phyloP scores from a whole-genome alignment of 2,329 filamentous ascomycete genomes.

The Fusarium pininemorale region DNA sequence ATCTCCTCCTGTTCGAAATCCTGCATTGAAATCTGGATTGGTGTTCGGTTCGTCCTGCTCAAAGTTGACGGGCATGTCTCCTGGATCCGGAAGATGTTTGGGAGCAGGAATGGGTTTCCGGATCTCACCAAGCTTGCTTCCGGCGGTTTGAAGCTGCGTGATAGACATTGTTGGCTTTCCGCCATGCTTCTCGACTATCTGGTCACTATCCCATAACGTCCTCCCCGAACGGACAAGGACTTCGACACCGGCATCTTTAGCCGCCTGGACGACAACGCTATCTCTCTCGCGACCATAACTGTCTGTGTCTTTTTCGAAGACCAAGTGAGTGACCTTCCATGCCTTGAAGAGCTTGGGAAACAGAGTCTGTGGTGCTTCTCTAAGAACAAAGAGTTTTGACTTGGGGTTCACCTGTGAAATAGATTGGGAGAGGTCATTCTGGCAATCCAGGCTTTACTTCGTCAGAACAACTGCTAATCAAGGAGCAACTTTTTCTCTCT shows the following conservation, averaged over 20 bases:
- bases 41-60: constrained; percentile 62
- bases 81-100: constrained; percentile 68
- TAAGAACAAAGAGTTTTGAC: constrained; percentile 75
- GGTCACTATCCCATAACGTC: constrained; percentile 78
- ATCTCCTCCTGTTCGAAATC: constrained; percentile 62
- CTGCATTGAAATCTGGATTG: constrained; percentile 68
- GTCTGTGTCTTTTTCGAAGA: constrained; percentile 84
- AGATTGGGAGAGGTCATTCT: constrained; percentile 72
- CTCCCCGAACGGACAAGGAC: constrained; percentile 72
- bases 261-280: constrained; percentile 64
- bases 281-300: constrained; percentile 75
- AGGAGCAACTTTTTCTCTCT: not conserved
- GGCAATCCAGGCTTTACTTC: constrained; percentile 70
- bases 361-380: constrained; percentile 76
- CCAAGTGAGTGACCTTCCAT: constrained; percentile 79
- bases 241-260: constrained; percentile 71
- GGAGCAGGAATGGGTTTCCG: constrained; percentile 70
- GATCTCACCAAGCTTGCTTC: constrained; percentile 69
- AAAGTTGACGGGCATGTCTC: constrained; percentile 67
- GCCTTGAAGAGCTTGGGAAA: constrained; percentile 77
- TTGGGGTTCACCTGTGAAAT: constrained; percentile 75
- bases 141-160: constrained; percentile 70
- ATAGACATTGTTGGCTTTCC: constrained; percentile 81
- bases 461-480: not conserved
- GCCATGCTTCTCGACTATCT: constrained; percentile 70